phyloP scores from a whole-genome alignment of 768 basidiomycete species.

The Rubroboletus pulcherrimus region DNA sequence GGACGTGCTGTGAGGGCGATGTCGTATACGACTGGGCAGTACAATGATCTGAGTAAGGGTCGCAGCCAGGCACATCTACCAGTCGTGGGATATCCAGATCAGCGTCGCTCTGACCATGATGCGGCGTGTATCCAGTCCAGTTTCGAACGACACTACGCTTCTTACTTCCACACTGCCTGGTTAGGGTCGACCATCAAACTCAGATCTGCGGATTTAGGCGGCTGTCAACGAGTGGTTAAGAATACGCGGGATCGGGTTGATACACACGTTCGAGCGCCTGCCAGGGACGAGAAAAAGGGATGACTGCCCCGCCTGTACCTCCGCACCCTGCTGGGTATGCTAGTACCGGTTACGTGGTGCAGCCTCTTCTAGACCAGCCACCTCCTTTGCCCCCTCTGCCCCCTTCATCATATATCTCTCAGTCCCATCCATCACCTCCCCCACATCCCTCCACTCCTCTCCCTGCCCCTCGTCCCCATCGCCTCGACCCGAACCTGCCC shows the following conservation, averaged over 20 bases:
- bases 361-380: constrained; percentile 21
- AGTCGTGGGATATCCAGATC: neutral
- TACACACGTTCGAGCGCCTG: neutral
- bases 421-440: constrained; percentile 19
- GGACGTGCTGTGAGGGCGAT: too few relatives aligned
- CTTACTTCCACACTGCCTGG: neutral
- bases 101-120: neutral
- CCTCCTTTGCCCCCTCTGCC: constrained; percentile 53
- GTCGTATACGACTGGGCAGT: too few relatives aligned
- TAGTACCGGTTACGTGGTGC: constrained; percentile 6
- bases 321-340: constrained; percentile 17
- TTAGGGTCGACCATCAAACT: neutral
- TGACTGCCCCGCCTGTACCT: constrained; percentile 32
- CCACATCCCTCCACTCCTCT: constrained; percentile 45
- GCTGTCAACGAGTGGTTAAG: neutral
- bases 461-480: constrained; percentile 67
- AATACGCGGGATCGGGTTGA: neutral
- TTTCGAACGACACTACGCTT: neutral
- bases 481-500: constrained; percentile 56
- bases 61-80: neutral
- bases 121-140: too few relatives aligned
- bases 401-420: constrained; percentile 31
- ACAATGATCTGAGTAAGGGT: too few relatives aligned
- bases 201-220: neutral
- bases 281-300: neutral